These are phyloP conservation scores for Orbilia ellipsospora DNA, from an alignment of 2,329 filamentous ascomycete genomes.

Conservation along the genomic window DNA sequence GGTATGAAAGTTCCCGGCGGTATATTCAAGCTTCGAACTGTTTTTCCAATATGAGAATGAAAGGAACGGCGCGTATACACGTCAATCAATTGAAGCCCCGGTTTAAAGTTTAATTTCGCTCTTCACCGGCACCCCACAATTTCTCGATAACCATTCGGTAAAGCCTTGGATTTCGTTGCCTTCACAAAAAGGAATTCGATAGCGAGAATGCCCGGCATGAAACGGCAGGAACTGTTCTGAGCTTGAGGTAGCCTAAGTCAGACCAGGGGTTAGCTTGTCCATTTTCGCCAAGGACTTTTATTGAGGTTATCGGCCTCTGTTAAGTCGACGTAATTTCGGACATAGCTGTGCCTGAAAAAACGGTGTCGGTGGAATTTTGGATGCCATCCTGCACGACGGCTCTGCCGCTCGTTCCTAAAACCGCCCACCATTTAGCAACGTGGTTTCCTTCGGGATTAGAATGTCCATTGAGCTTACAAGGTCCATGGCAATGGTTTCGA, in stretches of 20 bases:
- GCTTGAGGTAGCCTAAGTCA: not conserved
- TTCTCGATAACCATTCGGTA: constrained; percentile 19
- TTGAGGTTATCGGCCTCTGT: constrained; percentile 11
- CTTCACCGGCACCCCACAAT: constrained; percentile 21
- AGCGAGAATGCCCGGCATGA: constrained; percentile 10
- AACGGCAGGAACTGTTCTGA: constrained; percentile 22
- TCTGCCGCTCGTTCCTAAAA: constrained; percentile 34
- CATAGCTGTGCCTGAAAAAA: constrained; percentile 18
- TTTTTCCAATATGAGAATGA: no score
- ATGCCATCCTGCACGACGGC: not conserved
- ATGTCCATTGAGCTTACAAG: no score
- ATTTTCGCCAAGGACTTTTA: not conserved
- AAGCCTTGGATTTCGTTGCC: constrained; percentile 1
- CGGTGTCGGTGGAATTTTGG: constrained; percentile 31
- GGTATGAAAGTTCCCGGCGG: constrained; percentile 7
- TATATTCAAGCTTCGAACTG: no score
- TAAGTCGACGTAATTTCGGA: constrained; percentile 16
- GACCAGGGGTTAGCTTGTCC: not conserved
- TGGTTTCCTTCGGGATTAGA: constrained; percentile 5
- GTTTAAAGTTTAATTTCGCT: constrained; percentile 25
- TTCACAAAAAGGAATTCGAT: constrained; percentile 4
- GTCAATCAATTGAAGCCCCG: not conserved
- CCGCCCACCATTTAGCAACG: constrained; percentile 17
- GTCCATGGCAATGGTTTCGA: not conserved
- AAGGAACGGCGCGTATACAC: not conserved